phyloP scores from a whole-genome alignment of 805 yeast genomes.

The Kluyveromyces nonfermentans region DNA sequence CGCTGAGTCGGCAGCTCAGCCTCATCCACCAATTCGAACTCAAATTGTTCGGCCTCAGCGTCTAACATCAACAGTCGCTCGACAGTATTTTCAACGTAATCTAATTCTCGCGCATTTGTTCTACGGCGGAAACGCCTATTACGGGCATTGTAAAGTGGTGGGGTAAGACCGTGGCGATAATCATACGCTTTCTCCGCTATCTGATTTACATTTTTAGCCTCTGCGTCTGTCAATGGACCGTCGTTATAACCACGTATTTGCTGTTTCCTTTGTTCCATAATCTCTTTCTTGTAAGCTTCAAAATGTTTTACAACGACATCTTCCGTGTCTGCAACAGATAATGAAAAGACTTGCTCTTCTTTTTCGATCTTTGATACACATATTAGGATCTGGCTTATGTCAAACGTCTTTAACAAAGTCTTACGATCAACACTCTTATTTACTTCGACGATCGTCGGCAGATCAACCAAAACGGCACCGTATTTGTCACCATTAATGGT shows the following conservation, averaged over 20 bases:
- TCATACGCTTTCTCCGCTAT: slow-evolving; percentile 23
- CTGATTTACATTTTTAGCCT: slow-evolving; percentile 17
- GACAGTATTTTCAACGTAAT: slow-evolving; percentile 69
- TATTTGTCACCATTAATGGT: slow-evolving; percentile 59
- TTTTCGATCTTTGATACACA: slow-evolving; percentile 48
- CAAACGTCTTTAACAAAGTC: slow-evolving; percentile 78
- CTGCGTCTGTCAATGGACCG: slow-evolving; percentile 23
- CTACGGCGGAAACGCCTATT: slow-evolving; percentile 64
- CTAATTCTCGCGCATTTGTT: slow-evolving; percentile 60
- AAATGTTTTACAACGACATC: slow-evolving; percentile 29
- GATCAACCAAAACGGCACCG: slow-evolving; percentile 77
- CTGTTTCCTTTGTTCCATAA: slow-evolving; percentile 15
- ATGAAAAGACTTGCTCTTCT: slow-evolving; percentile 39
- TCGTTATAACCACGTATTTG: slow-evolving; percentile 18
- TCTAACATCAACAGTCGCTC: slow-evolving; percentile 68
- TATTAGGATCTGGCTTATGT: slow-evolving; percentile 74
- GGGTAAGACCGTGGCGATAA: slow-evolving; percentile 71
- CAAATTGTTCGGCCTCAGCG: slow-evolving; percentile 72
- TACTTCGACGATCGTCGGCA: slow-evolving; percentile 82
- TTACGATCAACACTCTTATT: slow-evolving; percentile 81
- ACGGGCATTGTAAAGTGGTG: slow-evolving; percentile 65
- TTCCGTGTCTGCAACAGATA: slow-evolving; percentile 35
- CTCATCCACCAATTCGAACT: slow-evolving; percentile 64
- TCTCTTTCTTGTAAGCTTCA: slow-evolving; percentile 24
- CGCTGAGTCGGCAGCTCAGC: slow-evolving; percentile 27